phyloP scores from a whole-genome alignment of 164 flowering plant species.

The Vitis riparia region DNA sequence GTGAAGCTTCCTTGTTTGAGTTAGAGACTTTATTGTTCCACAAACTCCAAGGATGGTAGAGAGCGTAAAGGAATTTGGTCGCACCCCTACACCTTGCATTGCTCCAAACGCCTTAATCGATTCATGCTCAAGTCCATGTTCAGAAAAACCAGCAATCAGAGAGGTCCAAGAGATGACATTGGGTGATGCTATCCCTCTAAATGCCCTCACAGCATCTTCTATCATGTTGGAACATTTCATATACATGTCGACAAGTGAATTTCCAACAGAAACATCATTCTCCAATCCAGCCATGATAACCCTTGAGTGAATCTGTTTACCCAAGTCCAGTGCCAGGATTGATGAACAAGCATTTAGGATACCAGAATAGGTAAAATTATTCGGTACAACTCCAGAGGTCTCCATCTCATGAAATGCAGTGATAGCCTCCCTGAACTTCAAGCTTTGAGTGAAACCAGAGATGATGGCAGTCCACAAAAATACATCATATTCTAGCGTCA shows the following conservation, averaged over 20 bases:
- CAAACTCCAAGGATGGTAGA: constrained; percentile 40
- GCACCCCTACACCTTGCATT: constrained; percentile 40
- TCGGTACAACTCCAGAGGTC: constrained; percentile 33
- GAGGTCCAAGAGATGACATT: constrained; percentile 70
- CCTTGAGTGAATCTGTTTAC: constrained; percentile 51
- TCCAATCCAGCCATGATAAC: constrained; percentile 46
- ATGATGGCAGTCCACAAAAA: constrained; percentile 50
- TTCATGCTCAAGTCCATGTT: constrained; percentile 33
- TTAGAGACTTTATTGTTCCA: constrained; percentile 18
- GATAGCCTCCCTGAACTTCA: constrained; percentile 35
- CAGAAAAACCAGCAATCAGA: constrained; percentile 45
- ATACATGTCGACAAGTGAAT: constrained; percentile 60
- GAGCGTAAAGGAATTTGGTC: constrained; percentile 55
- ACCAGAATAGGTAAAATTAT: constrained; percentile 44
- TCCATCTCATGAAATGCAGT: constrained; percentile 42
- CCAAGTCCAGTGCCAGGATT: constrained; percentile 28
- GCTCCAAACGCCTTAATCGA: constrained; percentile 34
- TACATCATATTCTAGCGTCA: constrained; percentile 48
- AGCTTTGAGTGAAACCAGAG: constrained; percentile 38
- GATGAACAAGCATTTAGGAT: constrained; percentile 45
- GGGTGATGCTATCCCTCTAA: constrained; percentile 36
- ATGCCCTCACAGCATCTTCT: constrained; percentile 36
- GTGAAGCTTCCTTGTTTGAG: constrained; percentile 37
- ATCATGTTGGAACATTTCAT: constrained; percentile 36
- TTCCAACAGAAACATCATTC: constrained; percentile 47